Evolutionary conservation across 2,329 filamentous ascomycete species (phyloP).

Genomic region (Hypoxylon sp.): DNA sequence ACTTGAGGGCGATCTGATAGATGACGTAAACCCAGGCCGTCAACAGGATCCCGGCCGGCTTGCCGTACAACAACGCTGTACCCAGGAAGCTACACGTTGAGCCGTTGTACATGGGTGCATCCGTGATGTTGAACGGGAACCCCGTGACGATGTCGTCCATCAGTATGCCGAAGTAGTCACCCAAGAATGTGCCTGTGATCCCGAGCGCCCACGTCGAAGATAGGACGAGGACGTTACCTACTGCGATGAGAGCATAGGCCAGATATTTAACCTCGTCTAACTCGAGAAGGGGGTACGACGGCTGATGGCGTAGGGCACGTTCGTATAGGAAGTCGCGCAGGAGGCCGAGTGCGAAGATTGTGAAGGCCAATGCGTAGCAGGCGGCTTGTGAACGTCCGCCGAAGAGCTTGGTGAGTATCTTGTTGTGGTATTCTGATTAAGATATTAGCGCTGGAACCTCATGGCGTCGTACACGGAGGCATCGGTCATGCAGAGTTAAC

Average conservation of each 20-base stretch:
- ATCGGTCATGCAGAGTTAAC: slow-evolving; percentile 27
- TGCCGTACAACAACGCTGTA: slow-evolving; percentile 84
- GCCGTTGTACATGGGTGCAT: slow-evolving; percentile 96
- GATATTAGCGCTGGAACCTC: slow-evolving; percentile 31
- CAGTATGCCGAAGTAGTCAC: slow-evolving; percentile 98
- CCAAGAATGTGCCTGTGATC: slow-evolving; percentile 94
- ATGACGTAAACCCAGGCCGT: slow-evolving; percentile 80
- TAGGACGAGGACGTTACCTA: slow-evolving; percentile 87
- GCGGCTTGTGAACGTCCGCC: slow-evolving; percentile 80
- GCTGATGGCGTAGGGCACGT: slow-evolving; percentile 80
- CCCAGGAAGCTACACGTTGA: slow-evolving; percentile 93
- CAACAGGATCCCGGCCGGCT: slow-evolving; percentile 85
- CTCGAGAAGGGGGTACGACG: slow-evolving; percentile 79
- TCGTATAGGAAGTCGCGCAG: slow-evolving; percentile 91
- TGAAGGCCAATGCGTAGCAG: slow-evolving; percentile 89
- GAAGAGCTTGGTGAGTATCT: slow-evolving; percentile 88
- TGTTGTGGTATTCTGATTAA: slow-evolving; percentile 85
- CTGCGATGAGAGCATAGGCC: slow-evolving; percentile 77
- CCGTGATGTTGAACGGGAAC: slow-evolving; percentile 94
- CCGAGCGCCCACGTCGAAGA: slow-evolving; percentile 92
- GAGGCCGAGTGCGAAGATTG: slow-evolving; percentile 93
- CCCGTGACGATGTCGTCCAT: slow-evolving; percentile 95
- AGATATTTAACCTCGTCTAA: slow-evolving; percentile 69
- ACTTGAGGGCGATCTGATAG: slow-evolving; percentile 84
- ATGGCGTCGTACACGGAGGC: background rate